Conservation (phyloP, 192 early-diverging fungal species). For the Linnemannia schmuckeri region DNA sequence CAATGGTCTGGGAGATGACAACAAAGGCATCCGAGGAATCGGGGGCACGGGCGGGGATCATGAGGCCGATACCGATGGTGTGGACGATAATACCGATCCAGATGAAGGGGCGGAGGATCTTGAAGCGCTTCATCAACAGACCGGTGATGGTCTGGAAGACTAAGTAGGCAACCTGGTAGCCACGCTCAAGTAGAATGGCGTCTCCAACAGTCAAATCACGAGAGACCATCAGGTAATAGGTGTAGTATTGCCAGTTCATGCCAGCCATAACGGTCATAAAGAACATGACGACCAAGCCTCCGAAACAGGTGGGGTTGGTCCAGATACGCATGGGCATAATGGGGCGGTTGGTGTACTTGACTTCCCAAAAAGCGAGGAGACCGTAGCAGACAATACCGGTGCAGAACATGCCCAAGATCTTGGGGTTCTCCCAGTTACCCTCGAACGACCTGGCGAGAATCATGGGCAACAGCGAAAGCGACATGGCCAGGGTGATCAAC, state of each 20-base stretch:
- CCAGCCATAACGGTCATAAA: slow-evolving; percentile 51
- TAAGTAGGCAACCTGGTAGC: slow-evolving; percentile 43
- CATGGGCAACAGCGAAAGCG: slow-evolving; percentile 38
- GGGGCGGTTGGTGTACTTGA: slow-evolving; percentile 34
- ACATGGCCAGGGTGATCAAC: slow-evolving; percentile 41
- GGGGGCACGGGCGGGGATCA: slow-evolving; percentile 44
- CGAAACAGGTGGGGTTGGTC: slow-evolving; percentile 45
- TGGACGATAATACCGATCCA: slow-evolving; percentile 52
- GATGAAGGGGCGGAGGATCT: slow-evolving; percentile 36
- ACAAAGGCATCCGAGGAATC: slow-evolving; percentile 36
- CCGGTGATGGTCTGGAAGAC: slow-evolving; percentile 36
- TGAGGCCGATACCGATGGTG: slow-evolving; percentile 47
- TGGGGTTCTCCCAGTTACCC: slow-evolving; percentile 38
- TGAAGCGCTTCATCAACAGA: slow-evolving; percentile 39
- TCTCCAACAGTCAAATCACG: slow-evolving; percentile 13
- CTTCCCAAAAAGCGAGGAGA: slow-evolving; percentile 39
- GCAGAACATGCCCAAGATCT: slow-evolving; percentile 41
- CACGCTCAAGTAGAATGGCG: slow-evolving; percentile 36
- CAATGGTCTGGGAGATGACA: slow-evolving; percentile 49
- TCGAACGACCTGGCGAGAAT: slow-evolving; percentile 41
- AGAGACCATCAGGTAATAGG: slow-evolving; percentile 36
- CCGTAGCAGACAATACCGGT: slow-evolving; percentile 21
- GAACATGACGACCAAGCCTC: slow-evolving; percentile 39
- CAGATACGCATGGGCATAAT: slow-evolving; percentile 57
- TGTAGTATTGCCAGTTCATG: slow-evolving; percentile 56